phyloP scores from a whole-genome alignment of 2,329 filamentous ascomycete genomes.

The Monosporascus sp. region DNA sequence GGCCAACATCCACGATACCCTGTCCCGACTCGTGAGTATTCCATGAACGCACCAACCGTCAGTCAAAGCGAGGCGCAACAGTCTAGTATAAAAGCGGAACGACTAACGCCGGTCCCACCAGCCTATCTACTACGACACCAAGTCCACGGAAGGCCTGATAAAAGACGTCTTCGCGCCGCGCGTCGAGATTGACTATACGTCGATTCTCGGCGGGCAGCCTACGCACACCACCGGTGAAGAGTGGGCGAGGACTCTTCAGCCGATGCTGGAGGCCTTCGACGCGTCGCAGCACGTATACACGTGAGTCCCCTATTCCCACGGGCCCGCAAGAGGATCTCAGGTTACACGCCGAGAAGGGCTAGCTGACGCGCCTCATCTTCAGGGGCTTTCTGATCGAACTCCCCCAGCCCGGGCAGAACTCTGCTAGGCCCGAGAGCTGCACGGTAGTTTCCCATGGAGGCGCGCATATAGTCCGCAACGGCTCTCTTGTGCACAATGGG shows the following conservation, averaged over 20 bases:
- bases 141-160: constrained; percentile 12
- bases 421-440: constrained; percentile 15
- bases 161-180: constrained; percentile 23
- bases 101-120: constrained; percentile 4
- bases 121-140: constrained; percentile 23
- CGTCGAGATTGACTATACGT: constrained; percentile 25
- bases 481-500: constrained; percentile 24
- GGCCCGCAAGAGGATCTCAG: too few relatives aligned
- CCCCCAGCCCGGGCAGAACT: constrained; percentile 14
- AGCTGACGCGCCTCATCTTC: background rate
- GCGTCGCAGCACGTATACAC: constrained; percentile 20
- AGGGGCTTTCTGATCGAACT: constrained; percentile 19
- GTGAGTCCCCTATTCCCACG: constrained; percentile 4
- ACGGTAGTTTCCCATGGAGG: constrained; percentile 15
- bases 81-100: background rate
- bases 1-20: constrained; percentile 27
- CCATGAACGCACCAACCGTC: background rate
- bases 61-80: background rate
- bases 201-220: constrained; percentile 22
- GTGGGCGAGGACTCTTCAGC: constrained; percentile 15
- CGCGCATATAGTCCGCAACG: constrained; percentile 18
- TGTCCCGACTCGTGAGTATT: constrained; percentile 19
- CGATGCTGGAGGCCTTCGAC: constrained; percentile 14
- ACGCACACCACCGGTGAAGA: constrained; percentile 10
- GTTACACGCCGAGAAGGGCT: too few relatives aligned